These are phyloP conservation scores for Moelleriella libera DNA, from an alignment of 2,329 filamentous ascomycete species.

Conservation along the genomic window DNA sequence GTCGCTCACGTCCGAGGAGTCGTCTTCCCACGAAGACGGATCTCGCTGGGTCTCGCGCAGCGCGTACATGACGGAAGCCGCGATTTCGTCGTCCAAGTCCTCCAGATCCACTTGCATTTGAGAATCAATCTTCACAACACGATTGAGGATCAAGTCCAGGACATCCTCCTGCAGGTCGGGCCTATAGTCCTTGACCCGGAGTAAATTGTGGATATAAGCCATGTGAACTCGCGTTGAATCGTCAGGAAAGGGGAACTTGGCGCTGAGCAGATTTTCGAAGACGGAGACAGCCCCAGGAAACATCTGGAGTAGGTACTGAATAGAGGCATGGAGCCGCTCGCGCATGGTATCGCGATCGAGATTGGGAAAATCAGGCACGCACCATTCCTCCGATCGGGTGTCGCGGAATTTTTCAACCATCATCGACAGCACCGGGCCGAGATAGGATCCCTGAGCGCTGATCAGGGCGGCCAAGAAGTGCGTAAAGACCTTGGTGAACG, in stretches of 20 bases:
- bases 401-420: constrained; percentile 64
- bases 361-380: constrained; percentile 35
- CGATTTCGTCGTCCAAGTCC: constrained; percentile 78
- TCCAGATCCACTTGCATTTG: constrained; percentile 91
- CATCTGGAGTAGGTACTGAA: constrained; percentile 64
- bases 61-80: constrained; percentile 53
- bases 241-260: constrained; percentile 62
- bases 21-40: constrained; percentile 27
- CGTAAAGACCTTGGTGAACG: constrained; percentile 53
- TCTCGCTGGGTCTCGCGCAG: constrained; percentile 15
- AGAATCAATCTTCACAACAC: constrained; percentile 85
- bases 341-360: constrained; percentile 54
- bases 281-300: constrained; percentile 66
- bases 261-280: constrained; percentile 50
- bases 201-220: constrained; percentile 75
- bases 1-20: constrained; percentile 46
- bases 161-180: constrained; percentile 68
- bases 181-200: constrained; percentile 64
- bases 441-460: constrained; percentile 69
- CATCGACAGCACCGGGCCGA: constrained; percentile 62
- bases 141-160: constrained; percentile 68
- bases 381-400: constrained; percentile 29
- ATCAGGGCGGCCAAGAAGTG: constrained; percentile 59
- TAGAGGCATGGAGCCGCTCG: constrained; percentile 57
- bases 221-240: constrained; percentile 69